Percentiles rank a stretch among this genome's conserved stretches.
phyloP scores from a whole-genome alignment of 1,284 basidiomycete genomes.

The Ganoderma sinense region DNA sequence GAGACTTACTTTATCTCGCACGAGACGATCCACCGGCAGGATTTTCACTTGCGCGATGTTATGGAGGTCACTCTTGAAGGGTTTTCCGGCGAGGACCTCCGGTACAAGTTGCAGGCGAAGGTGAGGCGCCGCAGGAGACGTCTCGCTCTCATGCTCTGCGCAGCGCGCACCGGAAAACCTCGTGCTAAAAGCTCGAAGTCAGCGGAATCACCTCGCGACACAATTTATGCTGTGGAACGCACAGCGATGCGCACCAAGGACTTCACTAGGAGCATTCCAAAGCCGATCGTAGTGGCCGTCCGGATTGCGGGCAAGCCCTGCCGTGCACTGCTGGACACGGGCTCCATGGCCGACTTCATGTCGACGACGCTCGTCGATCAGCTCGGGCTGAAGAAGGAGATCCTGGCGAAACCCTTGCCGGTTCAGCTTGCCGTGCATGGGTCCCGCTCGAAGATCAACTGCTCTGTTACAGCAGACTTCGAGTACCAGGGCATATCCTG shows the following conservation, averaged over 20 bases:
- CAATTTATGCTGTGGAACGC: conserved; percentile 20
- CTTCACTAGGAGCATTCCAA: conserved; percentile 23
- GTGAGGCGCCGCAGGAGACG: too few relatives aligned
- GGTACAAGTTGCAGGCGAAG: too few relatives aligned
- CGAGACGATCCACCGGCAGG: too few relatives aligned
- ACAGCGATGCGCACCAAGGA: conserved; percentile 36
- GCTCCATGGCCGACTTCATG: conserved; percentile 21
- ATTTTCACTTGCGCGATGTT: too few relatives aligned
- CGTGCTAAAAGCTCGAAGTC: too few relatives aligned
- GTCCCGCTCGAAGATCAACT: conserved; percentile 10
- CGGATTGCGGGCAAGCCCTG: conserved; percentile 4
- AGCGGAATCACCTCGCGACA: too few relatives aligned
- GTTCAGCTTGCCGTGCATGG: conserved; percentile 22
- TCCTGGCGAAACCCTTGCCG: conserved; percentile 14
- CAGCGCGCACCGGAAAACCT: too few relatives aligned
- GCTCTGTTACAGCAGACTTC: not conserved
- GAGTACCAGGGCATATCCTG: conserved; percentile 40
- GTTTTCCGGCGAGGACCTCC: too few relatives aligned
- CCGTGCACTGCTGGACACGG: conserved; percentile 16
- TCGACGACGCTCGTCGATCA: conserved; percentile 16
- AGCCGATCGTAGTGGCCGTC: conserved; percentile 7
- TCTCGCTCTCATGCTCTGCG: too few relatives aligned
- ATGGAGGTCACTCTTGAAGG: too few relatives aligned
- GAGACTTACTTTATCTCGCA: too few relatives aligned
- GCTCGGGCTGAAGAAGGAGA: not conserved